These are phyloP conservation scores for Adiantum capillusveneris DNA, from an alignment of 75 land plant species.

Conservation along the genomic window DNA sequence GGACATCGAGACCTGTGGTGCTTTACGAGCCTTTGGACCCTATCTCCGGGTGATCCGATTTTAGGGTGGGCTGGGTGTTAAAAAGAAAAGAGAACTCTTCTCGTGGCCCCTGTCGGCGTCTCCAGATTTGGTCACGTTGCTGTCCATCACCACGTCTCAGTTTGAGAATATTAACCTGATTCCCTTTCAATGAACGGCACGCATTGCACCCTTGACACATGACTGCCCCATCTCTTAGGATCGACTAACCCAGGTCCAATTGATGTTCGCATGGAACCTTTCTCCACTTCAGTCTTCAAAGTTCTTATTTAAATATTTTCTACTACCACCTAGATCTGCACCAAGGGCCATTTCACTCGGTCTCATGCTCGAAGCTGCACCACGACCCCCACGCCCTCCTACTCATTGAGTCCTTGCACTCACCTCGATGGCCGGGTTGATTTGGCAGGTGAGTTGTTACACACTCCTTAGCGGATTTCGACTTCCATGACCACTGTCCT, in stretches of 20 bases:
- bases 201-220: slow-evolving; percentile 16
- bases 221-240: slow-evolving; percentile 23
- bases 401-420: background rate
- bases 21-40: slow-evolving; percentile 1
- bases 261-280: slow-evolving; percentile 13
- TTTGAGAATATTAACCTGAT: slow-evolving; percentile 1
- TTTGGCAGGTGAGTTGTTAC: slow-evolving; percentile 5
- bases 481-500: slow-evolving; percentile 1
- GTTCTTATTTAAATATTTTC: slow-evolving; percentile 4
- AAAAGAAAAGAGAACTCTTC: slow-evolving; percentile 39
- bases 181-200: background rate
- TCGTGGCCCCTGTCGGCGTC: slow-evolving; percentile 16
- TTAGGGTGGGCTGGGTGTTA: slow-evolving; percentile 27
- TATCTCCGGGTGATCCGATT: slow-evolving; percentile 25
- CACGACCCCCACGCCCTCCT: slow-evolving; percentile 6
- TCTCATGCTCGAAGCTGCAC: background rate
- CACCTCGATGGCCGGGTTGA: background rate
- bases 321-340: slow-evolving; percentile 11
- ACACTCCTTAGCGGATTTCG: slow-evolving; percentile 7
- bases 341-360: background rate
- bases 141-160: background rate
- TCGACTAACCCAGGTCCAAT: slow-evolving; percentile 9
- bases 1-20: background rate
- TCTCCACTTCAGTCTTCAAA: slow-evolving; percentile 9
- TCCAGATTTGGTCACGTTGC: slow-evolving; percentile 1